Percentiles rank a stretch among this genome's conserved stretches.
Conservation (phyloP, 345 rosid species). For the Noccaea bulbosa region DNA sequence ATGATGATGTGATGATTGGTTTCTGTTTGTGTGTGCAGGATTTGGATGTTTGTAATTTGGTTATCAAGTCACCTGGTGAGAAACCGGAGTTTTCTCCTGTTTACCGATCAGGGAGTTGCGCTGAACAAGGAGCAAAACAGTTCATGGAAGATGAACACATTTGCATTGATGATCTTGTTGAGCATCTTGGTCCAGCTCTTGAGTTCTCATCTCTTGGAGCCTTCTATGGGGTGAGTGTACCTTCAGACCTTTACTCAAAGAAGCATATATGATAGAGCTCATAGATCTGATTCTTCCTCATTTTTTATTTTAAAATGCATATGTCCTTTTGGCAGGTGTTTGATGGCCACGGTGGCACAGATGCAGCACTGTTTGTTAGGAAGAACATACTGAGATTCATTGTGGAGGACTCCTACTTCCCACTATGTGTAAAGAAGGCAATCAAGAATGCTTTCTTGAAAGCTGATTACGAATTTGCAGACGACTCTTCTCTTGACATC, state of each 20-base stretch:
- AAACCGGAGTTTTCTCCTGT: constrained; percentile 60
- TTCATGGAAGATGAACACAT: constrained; percentile 95
- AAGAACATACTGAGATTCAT: constrained; percentile 73
- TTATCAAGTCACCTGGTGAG: constrained; percentile 59
- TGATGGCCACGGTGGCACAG: constrained; percentile 98
- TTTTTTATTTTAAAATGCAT: not conserved
- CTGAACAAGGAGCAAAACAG: constrained; percentile 88
- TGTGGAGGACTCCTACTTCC: constrained; percentile 81
- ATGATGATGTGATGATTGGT: constrained; percentile 22
- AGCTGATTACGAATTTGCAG: constrained; percentile 94
- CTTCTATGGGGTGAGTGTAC: constrained; percentile 84
- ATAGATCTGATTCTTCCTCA: not conserved
- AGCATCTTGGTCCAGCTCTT: constrained; percentile 53
- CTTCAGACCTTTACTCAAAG: constrained; percentile 15
- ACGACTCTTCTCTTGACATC: constrained; percentile 80
- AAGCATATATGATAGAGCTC: not conserved
- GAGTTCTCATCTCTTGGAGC: constrained; percentile 75
- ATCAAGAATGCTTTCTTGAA: constrained; percentile 76
- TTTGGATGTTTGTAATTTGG: constrained; percentile 57
- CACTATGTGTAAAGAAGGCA: constrained; percentile 74
- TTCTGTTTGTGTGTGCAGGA: constrained; percentile 54
- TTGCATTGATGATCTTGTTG: constrained; percentile 81
- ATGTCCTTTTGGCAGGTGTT: constrained; percentile 64
- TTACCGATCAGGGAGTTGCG: constrained; percentile 89
- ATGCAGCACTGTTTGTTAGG: constrained; percentile 84